A percentile compares a stretch with the other conserved stretches of the same genome.
These are phyloP conservation scores for Aciculosporium take DNA, from an alignment of 2,329 filamentous ascomycete genomes.

Conservation along the genomic window DNA sequence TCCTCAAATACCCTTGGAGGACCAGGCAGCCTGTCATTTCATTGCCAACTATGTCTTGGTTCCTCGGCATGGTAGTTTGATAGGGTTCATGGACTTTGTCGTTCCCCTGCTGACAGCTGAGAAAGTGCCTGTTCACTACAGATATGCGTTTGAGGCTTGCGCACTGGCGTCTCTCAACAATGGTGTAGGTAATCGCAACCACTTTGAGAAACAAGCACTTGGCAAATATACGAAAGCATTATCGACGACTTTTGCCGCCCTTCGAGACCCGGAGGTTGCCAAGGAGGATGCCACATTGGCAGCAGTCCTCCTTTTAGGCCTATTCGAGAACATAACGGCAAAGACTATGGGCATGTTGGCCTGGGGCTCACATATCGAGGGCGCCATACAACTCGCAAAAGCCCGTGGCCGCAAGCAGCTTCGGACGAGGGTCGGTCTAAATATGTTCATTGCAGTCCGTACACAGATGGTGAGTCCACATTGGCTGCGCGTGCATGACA, in stretches of 20 bases:
- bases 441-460: conserved; percentile 44
- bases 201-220: conserved; percentile 28
- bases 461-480: conserved; percentile 39
- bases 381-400: conserved; percentile 46
- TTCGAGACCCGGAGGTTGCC: conserved; percentile 34
- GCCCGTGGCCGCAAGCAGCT: conserved; percentile 41
- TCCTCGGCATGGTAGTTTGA: conserved; percentile 32
- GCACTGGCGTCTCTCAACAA: conserved; percentile 44
- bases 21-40: conserved; percentile 45
- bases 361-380: conserved; percentile 51
- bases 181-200: conserved; percentile 21
- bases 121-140: conserved; percentile 31
- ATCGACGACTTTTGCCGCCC: conserved; percentile 34
- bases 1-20: conserved; percentile 34
- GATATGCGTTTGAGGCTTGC: conserved; percentile 44
- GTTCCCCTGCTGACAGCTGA: conserved; percentile 38
- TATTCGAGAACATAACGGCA: conserved; percentile 47
- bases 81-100: conserved; percentile 46
- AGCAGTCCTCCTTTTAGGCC: conserved; percentile 42
- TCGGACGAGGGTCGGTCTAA: conserved; percentile 35
- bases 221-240: conserved; percentile 41
- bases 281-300: conserved; percentile 44
- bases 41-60: conserved; percentile 45
- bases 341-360: conserved; percentile 39
- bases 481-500: background rate